Percentiles rank a stretch among this genome's conserved stretches.
Conservation (phyloP, 306 rosid genomes). For the Leucaena leucocephala region DNA sequence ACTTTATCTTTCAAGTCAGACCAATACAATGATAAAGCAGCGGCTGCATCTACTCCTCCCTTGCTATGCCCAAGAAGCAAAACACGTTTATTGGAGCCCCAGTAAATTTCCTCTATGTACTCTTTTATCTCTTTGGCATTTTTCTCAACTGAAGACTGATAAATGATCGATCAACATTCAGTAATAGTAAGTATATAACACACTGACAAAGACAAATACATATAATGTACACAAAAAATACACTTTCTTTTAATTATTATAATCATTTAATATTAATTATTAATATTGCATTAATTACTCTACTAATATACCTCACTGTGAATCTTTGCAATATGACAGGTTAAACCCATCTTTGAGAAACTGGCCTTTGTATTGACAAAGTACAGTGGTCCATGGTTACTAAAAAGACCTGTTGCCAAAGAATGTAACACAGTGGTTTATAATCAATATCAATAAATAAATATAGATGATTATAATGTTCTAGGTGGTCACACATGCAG, state of each 20-base stretch:
- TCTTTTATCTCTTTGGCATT: constrained; percentile 94
- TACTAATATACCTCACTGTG: constrained; percentile 81
- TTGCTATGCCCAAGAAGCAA: constrained; percentile 98
- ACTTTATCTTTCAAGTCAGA: constrained; percentile 94
- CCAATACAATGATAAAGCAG: constrained; percentile 96
- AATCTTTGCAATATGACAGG: constrained; percentile 97
- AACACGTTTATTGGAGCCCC: constrained; percentile 93
- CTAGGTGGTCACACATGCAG: constrained; percentile 22
- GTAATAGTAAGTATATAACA: constrained; percentile 22
- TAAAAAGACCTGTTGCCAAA: constrained; percentile 79
- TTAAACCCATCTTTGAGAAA: constrained; percentile 91
- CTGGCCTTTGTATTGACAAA: constrained; percentile 77
- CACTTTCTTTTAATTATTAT: constrained; percentile 6
- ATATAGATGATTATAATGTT: constrained; percentile 3
- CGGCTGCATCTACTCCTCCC: constrained; percentile 99
- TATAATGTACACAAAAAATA: neutral
- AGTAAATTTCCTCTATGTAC: constrained; percentile 89
- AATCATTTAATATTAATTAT: constrained; percentile 9
- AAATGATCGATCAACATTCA: constrained; percentile 36
- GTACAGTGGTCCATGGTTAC: constrained; percentile 97
- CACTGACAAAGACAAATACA: neutral
- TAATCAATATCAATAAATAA: constrained; percentile 12
- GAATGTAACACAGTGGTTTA: constrained; percentile 18
- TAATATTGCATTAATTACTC: neutral
- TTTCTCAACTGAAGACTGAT: constrained; percentile 92